A percentile compares a stretch with the other conserved stretches of the same genome.
Conservation (phyloP, 192 early-diverging fungal genomes). For the Backusella parvicylindrica region DNA sequence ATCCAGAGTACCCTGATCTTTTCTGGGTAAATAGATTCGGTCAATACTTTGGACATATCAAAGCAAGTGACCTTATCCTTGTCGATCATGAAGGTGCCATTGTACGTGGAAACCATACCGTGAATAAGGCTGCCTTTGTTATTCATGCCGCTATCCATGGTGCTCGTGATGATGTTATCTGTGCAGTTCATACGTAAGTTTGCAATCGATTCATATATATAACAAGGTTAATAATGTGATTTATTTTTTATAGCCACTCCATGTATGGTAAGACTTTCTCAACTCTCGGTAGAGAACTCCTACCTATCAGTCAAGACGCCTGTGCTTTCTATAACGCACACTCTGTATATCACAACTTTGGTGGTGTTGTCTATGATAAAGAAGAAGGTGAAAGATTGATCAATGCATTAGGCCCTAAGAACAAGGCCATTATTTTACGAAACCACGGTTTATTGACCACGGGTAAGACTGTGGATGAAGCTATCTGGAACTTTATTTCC, state of each 20-base stretch:
- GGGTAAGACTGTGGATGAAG: conserved; percentile 48
- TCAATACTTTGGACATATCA: conserved; percentile 49
- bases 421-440: conserved; percentile 54
- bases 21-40: conserved; percentile 67
- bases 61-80: conserved; percentile 51
- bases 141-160: conserved; percentile 57
- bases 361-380: conserved; percentile 52
- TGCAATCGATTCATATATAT: background rate
- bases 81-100: conserved; percentile 52
- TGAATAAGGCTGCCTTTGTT: conserved; percentile 61
- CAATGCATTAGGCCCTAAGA: conserved; percentile 36
- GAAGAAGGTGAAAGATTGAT: conserved; percentile 55
- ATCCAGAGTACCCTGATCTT: conserved; percentile 53
- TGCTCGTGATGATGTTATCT: conserved; percentile 42
- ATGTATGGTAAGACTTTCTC: conserved; percentile 62
- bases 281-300: conserved; percentile 33
- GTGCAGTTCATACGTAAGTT: conserved; percentile 47
- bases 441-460: conserved; percentile 63
- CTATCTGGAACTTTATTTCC: conserved; percentile 55
- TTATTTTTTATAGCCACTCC: conserved; percentile 43
- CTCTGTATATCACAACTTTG: conserved; percentile 47
- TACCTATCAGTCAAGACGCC: conserved; percentile 59
- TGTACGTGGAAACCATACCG: conserved; percentile 40
- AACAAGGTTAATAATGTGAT: background rate
- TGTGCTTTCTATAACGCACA: conserved; percentile 58